Percentiles rank a stretch among this genome's conserved stretches.
phyloP scores from a whole-genome alignment of 345 rosid species.

The Eutrema yunnanense region DNA sequence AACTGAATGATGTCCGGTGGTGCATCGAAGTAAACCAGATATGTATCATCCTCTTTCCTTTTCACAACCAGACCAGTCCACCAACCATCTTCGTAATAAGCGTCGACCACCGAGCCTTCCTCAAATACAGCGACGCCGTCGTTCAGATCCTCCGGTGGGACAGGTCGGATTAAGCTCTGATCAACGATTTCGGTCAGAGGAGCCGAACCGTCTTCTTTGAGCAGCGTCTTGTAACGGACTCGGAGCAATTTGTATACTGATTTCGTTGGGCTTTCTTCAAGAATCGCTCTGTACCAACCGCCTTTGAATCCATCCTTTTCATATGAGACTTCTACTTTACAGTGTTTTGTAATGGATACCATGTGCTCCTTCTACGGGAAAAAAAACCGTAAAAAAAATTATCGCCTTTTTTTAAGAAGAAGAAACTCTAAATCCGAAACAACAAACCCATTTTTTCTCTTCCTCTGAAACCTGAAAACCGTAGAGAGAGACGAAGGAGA shows the following conservation, averaged over 20 bases:
- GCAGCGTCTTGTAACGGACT: slow-evolving; percentile 38
- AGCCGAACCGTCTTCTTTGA: slow-evolving; percentile 30
- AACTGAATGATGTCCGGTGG: slow-evolving; percentile 48
- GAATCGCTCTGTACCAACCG: neutral
- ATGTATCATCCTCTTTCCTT: slow-evolving; percentile 29
- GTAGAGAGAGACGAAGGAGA: too few species aligned
- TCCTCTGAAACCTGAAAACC: too few species aligned
- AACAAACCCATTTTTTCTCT: too few species aligned
- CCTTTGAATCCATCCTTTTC: neutral
- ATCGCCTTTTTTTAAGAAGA: too few species aligned
- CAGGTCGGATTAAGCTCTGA: slow-evolving; percentile 40
- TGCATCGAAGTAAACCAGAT: slow-evolving; percentile 40
- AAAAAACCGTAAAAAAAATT: too few species aligned
- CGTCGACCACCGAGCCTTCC: slow-evolving; percentile 37
- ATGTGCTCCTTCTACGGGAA: neutral
- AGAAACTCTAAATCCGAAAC: too few species aligned
- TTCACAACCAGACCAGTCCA: slow-evolving; percentile 52
- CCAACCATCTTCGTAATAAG: slow-evolving; percentile 40
- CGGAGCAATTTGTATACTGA: neutral
- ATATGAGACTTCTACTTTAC: neutral
- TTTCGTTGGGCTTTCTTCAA: neutral
- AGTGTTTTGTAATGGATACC: neutral
- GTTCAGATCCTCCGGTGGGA: slow-evolving; percentile 31
- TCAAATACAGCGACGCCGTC: slow-evolving; percentile 5
- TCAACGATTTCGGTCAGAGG: slow-evolving; percentile 42